Base-by-base conservation (phyloP, 1,139 yeast genomes). In the Protomyces pachydermus region DNA sequence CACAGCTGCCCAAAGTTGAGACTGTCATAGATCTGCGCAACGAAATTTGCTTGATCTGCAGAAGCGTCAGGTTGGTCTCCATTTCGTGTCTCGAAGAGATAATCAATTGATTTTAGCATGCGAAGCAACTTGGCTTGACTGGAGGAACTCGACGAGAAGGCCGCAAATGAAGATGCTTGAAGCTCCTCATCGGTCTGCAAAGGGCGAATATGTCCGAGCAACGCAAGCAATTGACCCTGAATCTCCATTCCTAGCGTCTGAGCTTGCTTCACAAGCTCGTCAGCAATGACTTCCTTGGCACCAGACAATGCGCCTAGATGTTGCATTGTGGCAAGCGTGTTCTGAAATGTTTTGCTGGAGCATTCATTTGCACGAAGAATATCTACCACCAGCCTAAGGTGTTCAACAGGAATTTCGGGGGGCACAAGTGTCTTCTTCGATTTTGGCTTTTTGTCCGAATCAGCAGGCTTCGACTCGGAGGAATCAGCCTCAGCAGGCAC, bases 91-190 rank as follows among this genome's bases (percentile, higher is more conserved):
- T 42, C 48, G 54, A 45, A 51, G 74, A 91, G 80, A 71, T 87
- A 91, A 71, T 91, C 97, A 68, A 91, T 80, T 0, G 97, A 97
- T 0, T 98, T 91, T 69, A 91, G 79, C 4, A 91, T 86, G 63
- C 97, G 80, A 66, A 93, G 78, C 23, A 93, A 76, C 71, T 91
- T 91, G 9, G 97, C 90, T 74, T 91, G 98, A 67, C 88, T 91
- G 0, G 97, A 88, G 58, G 89, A 85, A 1, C 91, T 84, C 0
- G 91, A 84, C 16, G 95, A 87, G 71, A 91, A 90, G 70, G 83
- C 84, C 18, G 83, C 78, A 68, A 91, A 79, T 1, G 81, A 75
- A 60, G 82, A 83, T 25, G 82, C 80, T 61, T 82, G 83, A 38
- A 83, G 73, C 60, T 81, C 86, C 28, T 77, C 73, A 0, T 79